Evolutionary conservation across 2,329 filamentous ascomycete species (phyloP).

Genomic region (Hypoxylon sp.): DNA sequence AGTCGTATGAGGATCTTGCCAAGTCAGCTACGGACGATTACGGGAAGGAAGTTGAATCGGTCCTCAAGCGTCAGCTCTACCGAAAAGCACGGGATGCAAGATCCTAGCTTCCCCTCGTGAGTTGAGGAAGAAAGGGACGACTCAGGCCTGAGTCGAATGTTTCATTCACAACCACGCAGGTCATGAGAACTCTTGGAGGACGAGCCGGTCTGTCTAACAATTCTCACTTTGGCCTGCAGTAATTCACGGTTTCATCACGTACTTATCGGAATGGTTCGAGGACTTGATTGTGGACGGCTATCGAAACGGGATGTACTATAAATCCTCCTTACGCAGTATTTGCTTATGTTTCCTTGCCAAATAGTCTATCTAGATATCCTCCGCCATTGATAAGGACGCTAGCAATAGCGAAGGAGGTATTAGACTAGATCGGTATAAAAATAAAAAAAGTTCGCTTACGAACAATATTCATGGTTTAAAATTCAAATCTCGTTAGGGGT

Average conservation of each 20-base stretch:
- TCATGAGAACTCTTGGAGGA: slow-evolving; percentile 5
- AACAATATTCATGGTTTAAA: neutral
- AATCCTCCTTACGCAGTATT: slow-evolving; percentile 15
- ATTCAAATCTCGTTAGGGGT: neutral
- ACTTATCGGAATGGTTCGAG: slow-evolving; percentile 18
- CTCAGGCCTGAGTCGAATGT: slow-evolving; percentile 1
- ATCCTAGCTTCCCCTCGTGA: neutral
- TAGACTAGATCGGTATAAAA: slow-evolving; percentile 10
- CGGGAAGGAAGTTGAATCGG: slow-evolving; percentile 49
- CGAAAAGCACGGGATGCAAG: slow-evolving; percentile 7
- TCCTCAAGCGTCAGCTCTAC: slow-evolving; percentile 42
- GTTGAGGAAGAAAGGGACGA: slow-evolving; percentile 1
- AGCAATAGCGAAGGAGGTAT: slow-evolving; percentile 13
- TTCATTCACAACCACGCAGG: slow-evolving; percentile 8
- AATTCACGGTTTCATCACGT: slow-evolving; percentile 14
- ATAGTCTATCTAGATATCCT: slow-evolving; percentile 8
- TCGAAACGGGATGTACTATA: slow-evolving; percentile 29
- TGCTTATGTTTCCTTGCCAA: slow-evolving; percentile 13
- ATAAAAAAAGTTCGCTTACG: slow-evolving; percentile 7
- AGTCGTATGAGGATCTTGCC: slow-evolving; percentile 57
- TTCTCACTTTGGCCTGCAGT: slow-evolving; percentile 14
- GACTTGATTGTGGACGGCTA: slow-evolving; percentile 14
- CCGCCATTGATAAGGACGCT: slow-evolving; percentile 8
- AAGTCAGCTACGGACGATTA: slow-evolving; percentile 53
- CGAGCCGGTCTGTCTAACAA: slow-evolving; percentile 19